Conservation (phyloP, 2,329 filamentous ascomycete species). For the Fusarium staphyleae region DNA sequence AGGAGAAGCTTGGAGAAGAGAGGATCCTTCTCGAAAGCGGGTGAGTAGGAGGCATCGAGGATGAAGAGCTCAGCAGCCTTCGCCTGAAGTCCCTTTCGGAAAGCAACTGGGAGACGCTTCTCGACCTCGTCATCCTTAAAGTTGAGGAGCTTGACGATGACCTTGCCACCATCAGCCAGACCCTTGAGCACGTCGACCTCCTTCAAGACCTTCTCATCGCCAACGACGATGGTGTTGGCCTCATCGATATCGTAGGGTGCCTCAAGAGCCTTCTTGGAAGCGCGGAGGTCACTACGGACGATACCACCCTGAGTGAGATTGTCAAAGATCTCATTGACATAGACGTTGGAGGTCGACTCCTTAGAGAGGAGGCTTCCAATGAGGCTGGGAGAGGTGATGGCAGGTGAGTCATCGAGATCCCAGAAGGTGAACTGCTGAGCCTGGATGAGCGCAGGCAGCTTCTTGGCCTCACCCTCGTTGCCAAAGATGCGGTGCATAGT, state of each 20-base stretch:
- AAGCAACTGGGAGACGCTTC: slow-evolving; percentile 76
- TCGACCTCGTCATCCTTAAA: slow-evolving; percentile 90
- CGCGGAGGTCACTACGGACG: slow-evolving; percentile 83
- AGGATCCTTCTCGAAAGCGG: slow-evolving; percentile 71
- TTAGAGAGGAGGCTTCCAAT: slow-evolving; percentile 70
- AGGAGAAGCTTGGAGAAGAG: slow-evolving; percentile 72
- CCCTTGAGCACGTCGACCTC: slow-evolving; percentile 77
- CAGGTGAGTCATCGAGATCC: slow-evolving; percentile 80
- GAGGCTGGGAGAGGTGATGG: slow-evolving; percentile 68
- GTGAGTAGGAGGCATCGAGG: slow-evolving; percentile 73
- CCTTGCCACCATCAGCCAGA: slow-evolving; percentile 72
- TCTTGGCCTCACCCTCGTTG: slow-evolving; percentile 61
- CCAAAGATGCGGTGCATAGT: slow-evolving; percentile 58
- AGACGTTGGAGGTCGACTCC: slow-evolving; percentile 71
- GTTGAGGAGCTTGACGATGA: slow-evolving; percentile 78
- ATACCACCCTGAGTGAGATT: slow-evolving; percentile 78
- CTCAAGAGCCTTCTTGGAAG: slow-evolving; percentile 82
- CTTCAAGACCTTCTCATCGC: slow-evolving; percentile 79
- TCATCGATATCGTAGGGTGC: slow-evolving; percentile 81
- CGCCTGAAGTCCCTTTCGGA: slow-evolving; percentile 75
- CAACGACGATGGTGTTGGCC: slow-evolving; percentile 81
- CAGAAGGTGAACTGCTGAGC: slow-evolving; percentile 92
- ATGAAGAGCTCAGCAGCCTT: slow-evolving; percentile 77
- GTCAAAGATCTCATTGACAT: slow-evolving; percentile 68
- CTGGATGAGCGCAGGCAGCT: slow-evolving; percentile 56